A percentile compares a stretch with the other conserved stretches of the same genome.
Evolutionary conservation across 129 eudicot genomes (phyloP).

Genomic region (Helianthus tuberosus): DNA sequence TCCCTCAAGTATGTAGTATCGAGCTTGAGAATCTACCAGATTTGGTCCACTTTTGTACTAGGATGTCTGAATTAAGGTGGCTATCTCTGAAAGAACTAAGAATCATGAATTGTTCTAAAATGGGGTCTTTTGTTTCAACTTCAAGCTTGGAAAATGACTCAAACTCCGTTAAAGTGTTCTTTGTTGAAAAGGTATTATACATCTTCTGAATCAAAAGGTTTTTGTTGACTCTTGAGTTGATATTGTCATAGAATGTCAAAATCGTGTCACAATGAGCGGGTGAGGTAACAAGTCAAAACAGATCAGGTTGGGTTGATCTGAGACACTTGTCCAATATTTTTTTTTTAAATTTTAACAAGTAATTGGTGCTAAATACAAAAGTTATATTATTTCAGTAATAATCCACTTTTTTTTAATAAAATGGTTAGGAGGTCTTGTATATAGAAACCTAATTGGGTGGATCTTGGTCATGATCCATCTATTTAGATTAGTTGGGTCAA

Average conservation of each 20-base stretch:
- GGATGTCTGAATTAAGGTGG: constrained; percentile 34
- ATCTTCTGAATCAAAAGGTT: constrained; percentile 3
- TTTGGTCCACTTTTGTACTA: constrained; percentile 26
- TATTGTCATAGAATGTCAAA: constrained; percentile 3
- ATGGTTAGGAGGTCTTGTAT: not conserved
- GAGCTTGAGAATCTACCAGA: constrained; percentile 52
- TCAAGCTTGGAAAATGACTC: constrained; percentile 28
- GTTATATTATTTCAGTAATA: not conserved
- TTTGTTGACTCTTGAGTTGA: not conserved
- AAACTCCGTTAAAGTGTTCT: constrained; percentile 31
- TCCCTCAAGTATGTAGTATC: constrained; percentile 37
- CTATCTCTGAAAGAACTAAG: constrained; percentile 39
- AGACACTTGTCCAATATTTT: constrained; percentile 10
- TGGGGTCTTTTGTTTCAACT: constrained; percentile 35
- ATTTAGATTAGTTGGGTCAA: constrained; percentile 7
- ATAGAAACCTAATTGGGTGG: not conserved
- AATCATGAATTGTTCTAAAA: constrained; percentile 31
- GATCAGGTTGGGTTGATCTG: not conserved
- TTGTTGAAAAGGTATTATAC: constrained; percentile 38
- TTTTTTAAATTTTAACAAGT: not conserved
- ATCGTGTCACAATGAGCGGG: not conserved
- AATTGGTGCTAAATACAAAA: not conserved
- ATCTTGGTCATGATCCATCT: not conserved
- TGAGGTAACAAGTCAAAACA: constrained; percentile 10
- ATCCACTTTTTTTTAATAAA: not conserved